Evolutionary conservation across 352 stramenopile species (phyloP), one percentile per base, ranked within the genome.

Genomic region (Phytopythium kandeliae): DNA sequence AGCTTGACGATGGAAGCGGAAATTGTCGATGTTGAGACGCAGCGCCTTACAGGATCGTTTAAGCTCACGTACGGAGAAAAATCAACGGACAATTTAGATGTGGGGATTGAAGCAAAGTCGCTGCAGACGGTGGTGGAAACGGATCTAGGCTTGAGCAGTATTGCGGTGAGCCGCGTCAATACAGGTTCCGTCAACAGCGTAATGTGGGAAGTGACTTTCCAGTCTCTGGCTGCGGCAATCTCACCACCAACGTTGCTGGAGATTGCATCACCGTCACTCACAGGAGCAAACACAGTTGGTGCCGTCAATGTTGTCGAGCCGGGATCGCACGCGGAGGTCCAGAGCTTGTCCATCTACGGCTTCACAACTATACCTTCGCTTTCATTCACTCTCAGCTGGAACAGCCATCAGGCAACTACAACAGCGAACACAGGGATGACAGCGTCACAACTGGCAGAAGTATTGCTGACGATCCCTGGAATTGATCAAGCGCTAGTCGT

Each of bases 371-470:
- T 57, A 17, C 51, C 64, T 5, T 49, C 30, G 2, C 54, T 61
- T 5, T 48, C 46, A 0, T 84, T 86, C 35, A 51, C 55, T 26
- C 46, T 86, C 1, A 54, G 55, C 2, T 84, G 69, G 74, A 76
- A 82, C 37, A 50, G 61, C 2, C 34, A 57, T 22, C 51, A 48
- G 3, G 69, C 58, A 41, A 54, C 57, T 1, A 26, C 40, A 16
- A 26, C 51, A n/a, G 65, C 26, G 0, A 68, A 63, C 16, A 54
- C 71, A 7, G 33, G 51, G 30, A 70, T 71, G 62, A 48, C 56
- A 24, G 69, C 67, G n/a, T 37, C 49, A 4, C 56, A 75, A 9
- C 54, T 86, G 15, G 47, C 72, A 28, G 15, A 40, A 19, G 45
- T 70, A 0, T 26, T 82, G 4, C 26, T 36, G 6, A 71, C 63